Evolutionary conservation across 805 yeast species (phyloP), one percentile per base, ranked within the genome.

Genomic region (Candida boidinii): DNA sequence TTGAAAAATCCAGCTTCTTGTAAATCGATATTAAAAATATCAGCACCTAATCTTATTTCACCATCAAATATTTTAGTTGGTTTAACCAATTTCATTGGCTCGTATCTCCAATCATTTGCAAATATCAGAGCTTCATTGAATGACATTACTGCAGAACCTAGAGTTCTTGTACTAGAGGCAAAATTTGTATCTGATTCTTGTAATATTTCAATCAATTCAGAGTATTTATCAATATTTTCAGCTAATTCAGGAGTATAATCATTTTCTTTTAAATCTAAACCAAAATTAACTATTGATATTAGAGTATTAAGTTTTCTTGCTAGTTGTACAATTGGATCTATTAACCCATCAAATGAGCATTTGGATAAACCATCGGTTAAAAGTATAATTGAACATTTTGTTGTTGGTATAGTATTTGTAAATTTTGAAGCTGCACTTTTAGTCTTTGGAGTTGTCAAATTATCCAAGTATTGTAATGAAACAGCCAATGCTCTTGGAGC

Each of bases 11-110:
- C 32, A 8, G 24, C 35, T 11, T 29, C 36, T 14, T 37, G 36
- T 11, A 42, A 26, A 28, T 60, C 51, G 11, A 51, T 39, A 8
- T 42, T 41, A 1, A 44, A 27, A 5, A 51, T 37, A 39, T 62
- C 58, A 11, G 62, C 58, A 2, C 79, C 81, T 12, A 78, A 43
- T 17, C 73, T 48, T 4, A 79, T 51, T 9, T 55, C 56, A 2
- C 81, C 81, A 14, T 52, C 50, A 47, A 64, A 76, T 0, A 60
- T 43, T 17, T 53, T 51, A 3, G 70, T 52, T 1, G 86, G 79
- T 24, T 64, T 58, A 1, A 68, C 68, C 18, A 58, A 48, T 39
- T 62, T 64, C 1, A 47, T 44, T 2, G 53, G 46, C 10, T 44
- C 49, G 5, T 30, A 36, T 8, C 30, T 26, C 45, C 50, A 41